Percentiles rank a stretch among this genome's conserved stretches.
phyloP scores from a whole-genome alignment of 2,329 filamentous ascomycete genomes.

The Lachnellula cervina region DNA sequence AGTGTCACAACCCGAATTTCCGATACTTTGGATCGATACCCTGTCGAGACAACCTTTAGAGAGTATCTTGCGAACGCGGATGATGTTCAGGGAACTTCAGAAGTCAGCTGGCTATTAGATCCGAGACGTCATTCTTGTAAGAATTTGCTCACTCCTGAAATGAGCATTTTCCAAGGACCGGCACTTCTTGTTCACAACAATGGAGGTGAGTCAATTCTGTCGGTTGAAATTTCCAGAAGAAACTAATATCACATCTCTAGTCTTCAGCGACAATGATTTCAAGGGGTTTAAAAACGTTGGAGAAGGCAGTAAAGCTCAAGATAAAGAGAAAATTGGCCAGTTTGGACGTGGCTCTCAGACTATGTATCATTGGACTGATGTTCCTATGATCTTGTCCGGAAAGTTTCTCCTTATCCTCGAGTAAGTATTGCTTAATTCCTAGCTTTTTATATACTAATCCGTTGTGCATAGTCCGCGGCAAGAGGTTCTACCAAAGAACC shows the following conservation, averaged over 20 bases:
- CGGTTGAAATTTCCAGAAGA: background rate
- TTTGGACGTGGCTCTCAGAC: conserved; percentile 34
- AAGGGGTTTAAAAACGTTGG: conserved; percentile 32
- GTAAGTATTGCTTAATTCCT: conserved; percentile 15
- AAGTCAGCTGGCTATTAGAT: conserved; percentile 32
- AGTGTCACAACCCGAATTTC: conserved; percentile 27
- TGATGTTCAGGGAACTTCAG: conserved; percentile 25
- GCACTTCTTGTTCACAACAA: conserved; percentile 32
- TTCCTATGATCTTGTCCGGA: conserved; percentile 32
- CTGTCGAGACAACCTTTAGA: conserved; percentile 30
- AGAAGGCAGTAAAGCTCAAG: conserved; percentile 29
- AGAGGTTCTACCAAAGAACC: conserved; percentile 19
- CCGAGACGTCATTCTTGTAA: conserved; percentile 12
- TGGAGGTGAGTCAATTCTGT: conserved; percentile 22
- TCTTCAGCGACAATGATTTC: conserved; percentile 31
- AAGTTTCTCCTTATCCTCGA: conserved; percentile 32
- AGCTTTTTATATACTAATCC: background rate
- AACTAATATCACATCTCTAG: conserved; percentile 5
- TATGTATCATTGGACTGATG: conserved; percentile 35
- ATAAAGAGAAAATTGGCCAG: conserved; percentile 30
- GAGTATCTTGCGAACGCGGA: conserved; percentile 36
- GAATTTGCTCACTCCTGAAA: conserved; percentile 22
- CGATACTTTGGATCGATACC: conserved; percentile 32
- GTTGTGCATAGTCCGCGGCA: conserved; percentile 21
- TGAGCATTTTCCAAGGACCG: conserved; percentile 28